Conservation (phyloP, 108 stramenopile species). For the Nitzschia inconspicua region DNA sequence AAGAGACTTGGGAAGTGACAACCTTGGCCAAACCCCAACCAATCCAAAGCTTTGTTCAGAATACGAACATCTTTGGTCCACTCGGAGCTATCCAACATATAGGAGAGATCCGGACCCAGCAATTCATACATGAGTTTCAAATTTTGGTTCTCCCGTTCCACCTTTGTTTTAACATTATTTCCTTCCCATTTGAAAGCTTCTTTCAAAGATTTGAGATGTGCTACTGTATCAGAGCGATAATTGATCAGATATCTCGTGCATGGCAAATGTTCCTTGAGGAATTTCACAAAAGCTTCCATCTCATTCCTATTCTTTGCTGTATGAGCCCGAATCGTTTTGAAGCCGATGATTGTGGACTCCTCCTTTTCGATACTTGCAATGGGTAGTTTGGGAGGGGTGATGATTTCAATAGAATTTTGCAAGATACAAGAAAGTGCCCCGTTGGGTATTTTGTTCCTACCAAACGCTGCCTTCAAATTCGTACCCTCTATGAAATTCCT, state of each 20-base stretch:
- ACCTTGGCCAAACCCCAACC: constrained; percentile 27
- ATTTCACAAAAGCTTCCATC: not conserved
- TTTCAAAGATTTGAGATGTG: constrained; percentile 10
- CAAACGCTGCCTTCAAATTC: not conserved
- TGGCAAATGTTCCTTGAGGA: constrained; percentile 32
- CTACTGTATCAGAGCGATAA: constrained; percentile 9
- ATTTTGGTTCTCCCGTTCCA: not conserved
- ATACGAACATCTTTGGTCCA: constrained; percentile 25
- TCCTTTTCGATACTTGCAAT: not conserved
- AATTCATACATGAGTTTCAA: constrained; percentile 1
- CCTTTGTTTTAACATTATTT: constrained; percentile 2
- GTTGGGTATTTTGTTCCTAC: not conserved
- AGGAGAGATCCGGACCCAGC: constrained; percentile 18
- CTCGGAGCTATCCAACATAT: constrained; percentile 25
- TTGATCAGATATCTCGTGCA: constrained; percentile 33
- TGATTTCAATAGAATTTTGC: constrained; percentile 26
- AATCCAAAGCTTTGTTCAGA: constrained; percentile 26
- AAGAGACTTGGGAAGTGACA: constrained; percentile 9
- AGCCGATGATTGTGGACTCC: constrained; percentile 18
- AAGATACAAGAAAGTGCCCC: constrained; percentile 10
- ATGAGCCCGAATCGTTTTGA: constrained; percentile 34
- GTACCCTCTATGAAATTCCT: not conserved
- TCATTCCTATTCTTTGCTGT: not conserved
- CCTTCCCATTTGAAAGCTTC: not conserved
- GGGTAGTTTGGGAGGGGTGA: constrained; percentile 30